These are phyloP conservation scores for Urochloa ruziziensis DNA, from an alignment of 176 grass and related monocot species.

Conservation along the genomic window DNA sequence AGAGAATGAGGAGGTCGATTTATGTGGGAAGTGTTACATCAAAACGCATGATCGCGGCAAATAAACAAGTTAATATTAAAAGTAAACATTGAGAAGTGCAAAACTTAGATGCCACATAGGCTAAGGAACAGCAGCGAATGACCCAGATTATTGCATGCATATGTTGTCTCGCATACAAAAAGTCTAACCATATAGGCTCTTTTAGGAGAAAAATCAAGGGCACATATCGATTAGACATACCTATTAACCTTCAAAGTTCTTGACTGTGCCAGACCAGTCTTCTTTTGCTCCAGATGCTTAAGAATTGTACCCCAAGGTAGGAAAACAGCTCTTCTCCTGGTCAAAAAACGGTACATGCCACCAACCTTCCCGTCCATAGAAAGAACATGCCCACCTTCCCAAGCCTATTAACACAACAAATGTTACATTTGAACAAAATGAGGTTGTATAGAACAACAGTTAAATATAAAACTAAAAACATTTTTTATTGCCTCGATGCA, in stretches of 20 bases:
- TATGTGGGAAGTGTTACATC: background rate
- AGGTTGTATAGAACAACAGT: background rate
- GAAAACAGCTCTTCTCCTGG: background rate
- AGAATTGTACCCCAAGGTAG: background rate
- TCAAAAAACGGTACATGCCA: background rate
- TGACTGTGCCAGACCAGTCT: no score
- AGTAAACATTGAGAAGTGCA: background rate
- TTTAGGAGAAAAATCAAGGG: background rate
- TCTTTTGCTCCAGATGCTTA: background rate
- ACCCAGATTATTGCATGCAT: background rate
- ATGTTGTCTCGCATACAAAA: background rate
- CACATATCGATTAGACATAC: no score
- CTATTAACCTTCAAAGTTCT: no score
- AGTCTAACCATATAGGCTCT: background rate
- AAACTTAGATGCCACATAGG: background rate
- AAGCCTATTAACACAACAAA: background rate
- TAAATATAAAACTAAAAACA: no score
- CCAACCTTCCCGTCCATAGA: background rate
- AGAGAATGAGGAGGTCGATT: background rate
- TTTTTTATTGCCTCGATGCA: background rate
- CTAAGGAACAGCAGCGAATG: background rate
- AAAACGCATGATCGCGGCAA: background rate
- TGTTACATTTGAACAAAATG: background rate
- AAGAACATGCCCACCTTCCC: constrained; percentile 21
- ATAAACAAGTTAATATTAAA: background rate